Conservation (phyloP, 164 flowering plant genomes). For the Cinnamomum micranthum region DNA sequence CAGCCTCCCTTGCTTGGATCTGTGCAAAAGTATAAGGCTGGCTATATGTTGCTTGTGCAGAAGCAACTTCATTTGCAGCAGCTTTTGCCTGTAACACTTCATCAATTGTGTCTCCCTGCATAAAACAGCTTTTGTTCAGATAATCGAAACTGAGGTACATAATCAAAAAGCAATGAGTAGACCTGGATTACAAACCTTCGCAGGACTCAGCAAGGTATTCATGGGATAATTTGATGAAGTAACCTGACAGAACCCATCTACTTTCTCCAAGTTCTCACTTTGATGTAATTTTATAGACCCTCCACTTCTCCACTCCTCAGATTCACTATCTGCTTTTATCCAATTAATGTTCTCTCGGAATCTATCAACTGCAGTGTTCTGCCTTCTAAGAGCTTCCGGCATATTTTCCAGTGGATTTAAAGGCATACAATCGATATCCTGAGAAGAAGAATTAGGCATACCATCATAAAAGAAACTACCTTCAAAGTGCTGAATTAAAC, state of each 20-base stretch:
- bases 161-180: neutral
- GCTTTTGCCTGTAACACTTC: slow-evolving; percentile 36
- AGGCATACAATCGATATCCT: slow-evolving; percentile 83
- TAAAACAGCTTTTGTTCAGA: slow-evolving; percentile 8
- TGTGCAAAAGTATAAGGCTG: slow-evolving; percentile 43
- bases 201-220: slow-evolving; percentile 36
- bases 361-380: slow-evolving; percentile 26
- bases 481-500: neutral
- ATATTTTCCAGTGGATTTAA: slow-evolving; percentile 46
- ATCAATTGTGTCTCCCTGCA: slow-evolving; percentile 36
- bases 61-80: slow-evolving; percentile 33
- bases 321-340: slow-evolving; percentile 25
- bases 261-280: slow-evolving; percentile 30
- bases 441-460: slow-evolving; percentile 11
- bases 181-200: slow-evolving; percentile 30
- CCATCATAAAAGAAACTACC: neutral
- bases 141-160: neutral
- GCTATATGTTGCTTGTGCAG: slow-evolving; percentile 33
- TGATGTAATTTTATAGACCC: slow-evolving; percentile 20
- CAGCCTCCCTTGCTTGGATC: slow-evolving; percentile 64
- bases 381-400: slow-evolving; percentile 47
- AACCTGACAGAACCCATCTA: slow-evolving; percentile 20
- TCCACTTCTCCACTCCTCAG: slow-evolving; percentile 26
- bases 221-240: slow-evolving; percentile 33
- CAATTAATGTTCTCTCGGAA: slow-evolving; percentile 38